Conservation (phyloP, 2,329 filamentous ascomycete species). For the Xylariaceae sp. region DNA sequence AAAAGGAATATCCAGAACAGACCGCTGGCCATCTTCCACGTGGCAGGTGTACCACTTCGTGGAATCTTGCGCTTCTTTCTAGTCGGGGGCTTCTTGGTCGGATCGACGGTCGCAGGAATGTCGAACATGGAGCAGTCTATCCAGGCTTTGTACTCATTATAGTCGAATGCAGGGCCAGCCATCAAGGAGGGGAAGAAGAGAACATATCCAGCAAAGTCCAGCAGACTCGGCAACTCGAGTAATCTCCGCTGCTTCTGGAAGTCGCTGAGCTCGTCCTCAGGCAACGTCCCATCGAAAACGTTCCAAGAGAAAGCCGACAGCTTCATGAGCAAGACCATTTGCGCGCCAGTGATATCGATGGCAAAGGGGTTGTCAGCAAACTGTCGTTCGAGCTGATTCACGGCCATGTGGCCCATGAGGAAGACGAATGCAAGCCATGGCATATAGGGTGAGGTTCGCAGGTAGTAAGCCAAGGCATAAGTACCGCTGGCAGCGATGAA, state of each 20-base stretch:
- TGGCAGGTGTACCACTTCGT: conserved; percentile 80
- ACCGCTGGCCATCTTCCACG: conserved; percentile 68
- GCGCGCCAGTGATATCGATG: conserved; percentile 88
- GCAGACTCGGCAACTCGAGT: conserved; percentile 63
- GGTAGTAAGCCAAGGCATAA: conserved; percentile 77
- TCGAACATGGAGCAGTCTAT: conserved; percentile 95
- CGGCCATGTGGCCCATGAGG: conserved; percentile 90
- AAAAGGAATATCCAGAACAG: conserved; percentile 77
- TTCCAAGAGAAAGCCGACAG: conserved; percentile 97
- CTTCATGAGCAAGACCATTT: conserved; percentile 99
- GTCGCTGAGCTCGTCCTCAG: conserved; percentile 75
- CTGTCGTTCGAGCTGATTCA: conserved; percentile 83
- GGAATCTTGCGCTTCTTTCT: conserved; percentile 90
- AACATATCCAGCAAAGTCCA: conserved; percentile 87
- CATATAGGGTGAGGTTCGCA: conserved; percentile 83
- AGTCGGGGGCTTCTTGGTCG: conserved; percentile 77
- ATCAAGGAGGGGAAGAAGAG: conserved; percentile 93
- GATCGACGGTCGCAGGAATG: conserved; percentile 74
- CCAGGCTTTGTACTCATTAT: conserved; percentile 86
- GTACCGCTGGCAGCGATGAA: conserved; percentile 73
- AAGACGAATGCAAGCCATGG: conserved; percentile 95
- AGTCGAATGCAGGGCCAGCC: conserved; percentile 90
- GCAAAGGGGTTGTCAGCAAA: conserved; percentile 58
- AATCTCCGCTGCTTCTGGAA: conserved; percentile 81
- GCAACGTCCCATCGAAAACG: conserved; percentile 82